Percentiles rank a stretch among this genome's conserved stretches.
phyloP scores from a whole-genome alignment of 805 yeast genomes.

The Wickerhamiella parazyma region DNA sequence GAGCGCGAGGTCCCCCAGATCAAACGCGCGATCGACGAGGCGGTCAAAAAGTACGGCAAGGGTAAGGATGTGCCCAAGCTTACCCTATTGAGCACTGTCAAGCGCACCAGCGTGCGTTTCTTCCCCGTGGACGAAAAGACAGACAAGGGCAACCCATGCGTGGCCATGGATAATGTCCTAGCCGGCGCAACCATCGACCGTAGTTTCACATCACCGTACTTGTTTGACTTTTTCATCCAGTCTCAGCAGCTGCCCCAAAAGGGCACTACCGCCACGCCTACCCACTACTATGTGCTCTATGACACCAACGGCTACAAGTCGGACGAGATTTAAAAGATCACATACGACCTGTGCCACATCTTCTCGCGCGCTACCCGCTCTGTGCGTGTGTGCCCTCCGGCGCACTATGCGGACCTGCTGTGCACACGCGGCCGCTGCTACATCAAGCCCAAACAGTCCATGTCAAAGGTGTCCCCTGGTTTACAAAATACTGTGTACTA shows the following conservation, averaged over 20 bases:
- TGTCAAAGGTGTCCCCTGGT: constrained; percentile 38
- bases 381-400: constrained; percentile 8
- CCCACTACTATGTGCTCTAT: constrained; percentile 8
- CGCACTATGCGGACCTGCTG: constrained; percentile 7
- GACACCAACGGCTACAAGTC: constrained; percentile 8
- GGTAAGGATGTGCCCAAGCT: constrained; percentile 5
- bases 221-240: constrained; percentile 10
- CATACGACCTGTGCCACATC: constrained; percentile 9
- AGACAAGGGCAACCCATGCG: constrained; percentile 8
- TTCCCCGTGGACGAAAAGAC: constrained; percentile 7
- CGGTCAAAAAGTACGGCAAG: neutral
- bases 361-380: constrained; percentile 10
- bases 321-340: constrained; percentile 8
- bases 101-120: constrained; percentile 8
- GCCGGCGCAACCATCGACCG: constrained; percentile 10
- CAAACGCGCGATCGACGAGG: constrained; percentile 1
- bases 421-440: constrained; percentile 10
- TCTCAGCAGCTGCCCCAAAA: constrained; percentile 9
- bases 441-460: constrained; percentile 28
- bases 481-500: constrained; percentile 8
- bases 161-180: constrained; percentile 7
- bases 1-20: constrained; percentile 8
- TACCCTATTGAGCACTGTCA: constrained; percentile 6
- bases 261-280: constrained; percentile 9
- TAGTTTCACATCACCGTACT: constrained; percentile 5